Evolutionary conservation across 768 basidiomycete species (phyloP).

Genomic region (Trametes sanguinea): DNA sequence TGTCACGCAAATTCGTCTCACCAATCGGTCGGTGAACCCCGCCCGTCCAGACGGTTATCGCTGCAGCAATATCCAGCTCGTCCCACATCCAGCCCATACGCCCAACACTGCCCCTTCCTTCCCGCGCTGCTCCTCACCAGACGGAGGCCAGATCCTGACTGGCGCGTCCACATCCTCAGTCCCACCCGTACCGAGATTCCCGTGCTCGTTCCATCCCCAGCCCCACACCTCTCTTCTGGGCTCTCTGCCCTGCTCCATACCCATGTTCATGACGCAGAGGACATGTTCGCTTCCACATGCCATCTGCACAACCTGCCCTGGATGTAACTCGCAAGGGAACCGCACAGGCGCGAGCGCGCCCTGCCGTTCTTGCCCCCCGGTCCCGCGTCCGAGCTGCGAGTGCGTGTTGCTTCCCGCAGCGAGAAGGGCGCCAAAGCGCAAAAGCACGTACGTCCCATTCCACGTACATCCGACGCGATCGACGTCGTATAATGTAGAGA

Average conservation of each 20-base stretch:
- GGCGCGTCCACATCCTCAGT: constrained; percentile 56
- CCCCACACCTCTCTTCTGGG: constrained; percentile 58
- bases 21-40: too few relatives aligned
- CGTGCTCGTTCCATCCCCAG: constrained; percentile 99
- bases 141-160: constrained; percentile 53
- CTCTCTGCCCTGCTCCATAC: background rate
- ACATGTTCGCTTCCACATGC: constrained; percentile 89
- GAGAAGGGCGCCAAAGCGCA: constrained; percentile 35
- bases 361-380: constrained; percentile 7
- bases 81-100: constrained; percentile 55
- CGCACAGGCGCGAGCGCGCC: constrained; percentile 32
- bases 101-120: constrained; percentile 9
- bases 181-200: constrained; percentile 77
- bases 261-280: constrained; percentile 37
- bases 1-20: too few relatives aligned
- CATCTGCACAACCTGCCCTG: constrained; percentile 36
- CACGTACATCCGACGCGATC: constrained; percentile 63
- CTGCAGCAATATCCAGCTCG: constrained; percentile 46
- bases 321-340: constrained; percentile 32
- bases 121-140: constrained; percentile 3
- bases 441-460: constrained; percentile 70
- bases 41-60: background rate
- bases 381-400: constrained; percentile 64
- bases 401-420: constrained; percentile 57
- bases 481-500: constrained; percentile 32